phyloP scores from a whole-genome alignment of 139 green algal genomes.

The Picochlorum sp. region DNA sequence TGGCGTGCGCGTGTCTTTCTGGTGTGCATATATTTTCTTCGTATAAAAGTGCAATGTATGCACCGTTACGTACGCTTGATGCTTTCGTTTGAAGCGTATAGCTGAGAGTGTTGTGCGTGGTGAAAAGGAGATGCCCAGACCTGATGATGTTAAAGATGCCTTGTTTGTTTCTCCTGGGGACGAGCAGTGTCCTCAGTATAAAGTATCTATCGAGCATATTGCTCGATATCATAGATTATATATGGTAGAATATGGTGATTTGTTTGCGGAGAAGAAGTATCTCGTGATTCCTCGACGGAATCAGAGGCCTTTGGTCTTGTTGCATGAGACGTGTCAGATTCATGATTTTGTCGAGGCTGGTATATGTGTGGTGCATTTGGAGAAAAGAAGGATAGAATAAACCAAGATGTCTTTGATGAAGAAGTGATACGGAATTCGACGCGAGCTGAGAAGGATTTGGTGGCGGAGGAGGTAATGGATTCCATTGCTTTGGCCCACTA shows the following conservation, averaged over 20 bases:
- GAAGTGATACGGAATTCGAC: too few relatives aligned
- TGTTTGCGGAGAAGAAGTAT: constrained; percentile 4
- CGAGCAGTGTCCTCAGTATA: neutral
- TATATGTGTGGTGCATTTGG: neutral
- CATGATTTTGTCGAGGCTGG: neutral
- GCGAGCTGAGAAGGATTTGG: too few relatives aligned
- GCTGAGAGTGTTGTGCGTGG: neutral
- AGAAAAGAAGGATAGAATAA: neutral
- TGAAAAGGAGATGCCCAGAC: neutral
- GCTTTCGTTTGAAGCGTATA: constrained; percentile 16
- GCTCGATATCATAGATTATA: neutral
- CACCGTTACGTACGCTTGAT: constrained; percentile 62
- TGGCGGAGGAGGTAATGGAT: too few relatives aligned
- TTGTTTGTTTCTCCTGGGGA: neutral
- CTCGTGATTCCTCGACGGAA: neutral
- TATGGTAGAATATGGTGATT: neutral
- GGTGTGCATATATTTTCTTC: constrained; percentile 24
- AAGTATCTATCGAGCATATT: neutral
- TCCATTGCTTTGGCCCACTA: too few relatives aligned
- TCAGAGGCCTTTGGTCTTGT: neutral
- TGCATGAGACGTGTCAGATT: neutral
- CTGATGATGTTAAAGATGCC: neutral
- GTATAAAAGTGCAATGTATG: constrained; percentile 17
- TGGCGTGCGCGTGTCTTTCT: constrained; percentile 16
- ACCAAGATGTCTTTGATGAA: too few relatives aligned